A percentile compares a stretch with the other conserved stretches of the same genome.
These are phyloP conservation scores for Cephalotrichum gorgonifer DNA, from an alignment of 2,329 filamentous ascomycete species.

Conservation along the genomic window DNA sequence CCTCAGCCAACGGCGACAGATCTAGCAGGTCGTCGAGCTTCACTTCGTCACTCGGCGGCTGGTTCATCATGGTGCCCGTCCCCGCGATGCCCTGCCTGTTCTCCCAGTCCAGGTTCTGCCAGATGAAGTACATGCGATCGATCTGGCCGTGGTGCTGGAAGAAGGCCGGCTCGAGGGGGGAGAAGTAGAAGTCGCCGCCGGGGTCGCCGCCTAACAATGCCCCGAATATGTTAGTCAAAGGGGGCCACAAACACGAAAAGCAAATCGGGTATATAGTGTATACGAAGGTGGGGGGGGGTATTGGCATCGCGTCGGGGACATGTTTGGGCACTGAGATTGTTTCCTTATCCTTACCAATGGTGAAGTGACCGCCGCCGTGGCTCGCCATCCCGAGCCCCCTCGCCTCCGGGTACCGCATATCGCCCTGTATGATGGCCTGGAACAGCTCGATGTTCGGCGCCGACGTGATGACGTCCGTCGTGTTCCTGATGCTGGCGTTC, in stretches of 20 bases:
- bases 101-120: conserved; percentile 33
- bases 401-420: conserved; percentile 14
- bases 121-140: conserved; percentile 36
- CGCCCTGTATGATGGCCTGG: conserved; percentile 24
- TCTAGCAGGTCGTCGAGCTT: conserved; percentile 26
- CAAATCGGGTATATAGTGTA: no score
- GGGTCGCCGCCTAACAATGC: conserved; percentile 6
- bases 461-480: conserved; percentile 23
- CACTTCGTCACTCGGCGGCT: conserved; percentile 27
- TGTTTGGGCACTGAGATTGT: neutral
- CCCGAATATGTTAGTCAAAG: neutral
- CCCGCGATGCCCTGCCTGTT: conserved; percentile 25
- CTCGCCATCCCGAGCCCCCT: conserved; percentile 17
- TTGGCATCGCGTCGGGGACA: neutral
- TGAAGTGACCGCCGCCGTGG: conserved; percentile 28
- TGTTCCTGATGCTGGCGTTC: conserved; percentile 17
- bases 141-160: conserved; percentile 26
- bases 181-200: conserved; percentile 23
- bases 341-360: conserved; percentile 22
- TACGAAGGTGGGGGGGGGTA: no score
- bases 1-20: conserved; percentile 21
- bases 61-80: conserved; percentile 30
- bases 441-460: conserved; percentile 22
- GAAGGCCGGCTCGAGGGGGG: conserved; percentile 25
- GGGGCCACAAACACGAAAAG: neutral